Conservation (phyloP, 306 rosid species). For the Lathyrus sativus region DNA sequence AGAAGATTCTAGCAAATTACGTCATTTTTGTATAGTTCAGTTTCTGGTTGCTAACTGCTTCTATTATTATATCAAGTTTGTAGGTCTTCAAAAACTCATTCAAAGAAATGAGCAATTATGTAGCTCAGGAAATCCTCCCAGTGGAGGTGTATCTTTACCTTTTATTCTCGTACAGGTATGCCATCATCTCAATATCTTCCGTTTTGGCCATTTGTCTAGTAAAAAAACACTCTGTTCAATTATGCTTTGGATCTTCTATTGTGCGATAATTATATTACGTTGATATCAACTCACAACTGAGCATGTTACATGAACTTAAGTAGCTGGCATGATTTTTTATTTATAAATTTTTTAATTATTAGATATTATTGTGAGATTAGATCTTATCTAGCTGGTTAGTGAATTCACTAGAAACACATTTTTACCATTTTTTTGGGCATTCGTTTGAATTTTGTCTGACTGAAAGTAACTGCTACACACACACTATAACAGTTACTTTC, state of each 20-base stretch:
- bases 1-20: slow-evolving; percentile 5
- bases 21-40: slow-evolving; percentile 5
- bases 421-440: neutral
- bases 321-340: slow-evolving; percentile 15
- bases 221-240: slow-evolving; percentile 21
- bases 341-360: slow-evolving; percentile 3
- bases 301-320: slow-evolving; percentile 19
- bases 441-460: neutral
- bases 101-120: slow-evolving; percentile 86
- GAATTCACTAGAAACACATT: neutral
- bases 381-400: neutral
- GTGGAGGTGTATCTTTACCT: slow-evolving; percentile 94
- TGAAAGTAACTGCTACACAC: neutral
- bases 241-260: slow-evolving; percentile 26
- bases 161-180: slow-evolving; percentile 93
- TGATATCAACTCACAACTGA: slow-evolving; percentile 7
- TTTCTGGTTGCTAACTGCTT: slow-evolving; percentile 43
- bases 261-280: slow-evolving; percentile 1
- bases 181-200: slow-evolving; percentile 35
- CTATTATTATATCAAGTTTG: slow-evolving; percentile 53
- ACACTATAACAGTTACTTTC: too few species aligned
- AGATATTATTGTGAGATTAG: neutral
- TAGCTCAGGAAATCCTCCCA: slow-evolving; percentile 84
- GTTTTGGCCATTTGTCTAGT: slow-evolving; percentile 10
- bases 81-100: slow-evolving; percentile 90